Evolutionary conservation across 2,329 filamentous ascomycete genomes (phyloP), one percentile per base, ranked within the genome.

Genomic region (Colletotrichum sp.): DNA sequence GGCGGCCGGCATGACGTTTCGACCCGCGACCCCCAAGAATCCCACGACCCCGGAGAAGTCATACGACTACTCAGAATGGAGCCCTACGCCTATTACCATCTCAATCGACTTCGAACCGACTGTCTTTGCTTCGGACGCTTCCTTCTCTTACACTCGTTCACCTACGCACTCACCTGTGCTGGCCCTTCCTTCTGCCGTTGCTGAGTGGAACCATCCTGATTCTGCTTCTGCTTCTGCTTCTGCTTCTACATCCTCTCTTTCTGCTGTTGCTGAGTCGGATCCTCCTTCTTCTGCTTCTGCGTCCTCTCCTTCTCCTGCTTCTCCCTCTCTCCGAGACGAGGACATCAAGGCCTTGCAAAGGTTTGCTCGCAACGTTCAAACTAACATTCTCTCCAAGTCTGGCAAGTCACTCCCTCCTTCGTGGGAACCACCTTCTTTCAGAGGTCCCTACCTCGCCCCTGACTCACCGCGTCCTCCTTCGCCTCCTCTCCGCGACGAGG

Each of bases 71-170:
- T 59, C 49, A 5, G 24, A 63, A n/a, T 69, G 63, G 12, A 63
- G 66, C 8, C 69, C 69, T 13, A 72, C 69, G 16, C 69, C 69
- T 55, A 36, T 55, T 24, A 72, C 62, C 24, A 72, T 68, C 10
- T 72, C 69, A 9, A 44, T 44, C 12, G 65, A 68, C 69, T 72
- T 63, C 30, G 69, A 72, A 26, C 66, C 69, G 6, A 68, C 69
- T 63, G 55, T 59, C 49, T 63, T 13, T 13, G 12, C 55, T 28
- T 28, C 55, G 21, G 16, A 69, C 26, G 34, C 32, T 32, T 24
- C 49, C 7, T 52, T 59, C 34, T 72, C 70, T 5, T 62, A 55
- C 21, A 69, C 70, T 15, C n/a, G 30, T 59, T 26, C 21, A n/a
- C 64, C 28, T 32, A 49, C 70, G 21, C 64, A 52, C 59, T 30